Base-by-base conservation (phyloP, 2,329 filamentous ascomycete genomes). In the Diaporthe destruens region DNA sequence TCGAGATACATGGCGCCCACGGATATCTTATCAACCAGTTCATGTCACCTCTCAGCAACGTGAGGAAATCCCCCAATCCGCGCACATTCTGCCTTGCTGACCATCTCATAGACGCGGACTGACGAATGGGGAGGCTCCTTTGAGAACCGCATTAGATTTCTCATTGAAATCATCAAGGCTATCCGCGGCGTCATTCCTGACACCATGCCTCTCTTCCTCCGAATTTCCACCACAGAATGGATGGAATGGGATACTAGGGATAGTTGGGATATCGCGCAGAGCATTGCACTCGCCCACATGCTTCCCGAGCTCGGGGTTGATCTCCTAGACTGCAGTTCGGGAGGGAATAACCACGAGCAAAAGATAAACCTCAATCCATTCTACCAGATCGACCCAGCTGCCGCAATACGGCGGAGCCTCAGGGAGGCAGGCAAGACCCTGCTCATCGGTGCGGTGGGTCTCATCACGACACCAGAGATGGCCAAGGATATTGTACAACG, bases 241-340 rank as follows among this genome's bases (percentile, higher is more conserved):
- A 86, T 90, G 82, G 87, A 91, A 75, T 79, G 80, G 77, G 75
- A 79, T 7, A 80, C 77, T 65, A 76, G 83, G 75, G 82, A 84
- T 8, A 86, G 84, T 32, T 97, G 94, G 94, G 91, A 89, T 6
- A 77, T 92, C n/a, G 87, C 91, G 55, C 88, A 95, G 76, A 93
- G 81, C 72, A 88, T 93, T 74, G 84, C 83, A 69, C 88, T 96
- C 3, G 93, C 94, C 18, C 87, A 89, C 79, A 84, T 92, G 12
- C 87, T 98, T 0, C 92, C 93, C 0, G 88, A 87, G 0, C 85
- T 87, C 16, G 95, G 95, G 39, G 88, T 98, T 55, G 95, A 98
- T 80, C 84, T 97, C 20, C 86, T 98, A 39, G 95, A 98, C 80
- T 90, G 97, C 72, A 94, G 91, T 77, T 91, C 91, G 0, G 94